A percentile compares a stretch with the other conserved stretches of the same genome.
Conservation (phyloP, 768 basidiomycete species). For the Lentinula raphanica region DNA sequence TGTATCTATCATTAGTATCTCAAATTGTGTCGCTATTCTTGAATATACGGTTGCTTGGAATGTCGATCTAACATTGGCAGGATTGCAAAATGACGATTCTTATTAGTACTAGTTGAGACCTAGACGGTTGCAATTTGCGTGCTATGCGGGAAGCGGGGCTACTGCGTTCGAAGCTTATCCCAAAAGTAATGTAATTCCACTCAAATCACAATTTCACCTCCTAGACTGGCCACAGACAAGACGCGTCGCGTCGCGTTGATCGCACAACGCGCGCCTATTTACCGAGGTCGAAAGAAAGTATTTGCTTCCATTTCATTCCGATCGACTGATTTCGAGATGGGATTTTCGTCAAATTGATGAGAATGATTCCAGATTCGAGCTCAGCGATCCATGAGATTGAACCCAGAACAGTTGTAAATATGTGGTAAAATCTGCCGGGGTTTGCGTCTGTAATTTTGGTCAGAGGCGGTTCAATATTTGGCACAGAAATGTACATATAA, state of each 20-base stretch:
- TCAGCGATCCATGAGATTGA: background rate
- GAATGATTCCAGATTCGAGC: background rate
- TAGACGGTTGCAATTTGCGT: too few species aligned
- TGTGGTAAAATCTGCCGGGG: background rate
- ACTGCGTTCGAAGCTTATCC: too few species aligned
- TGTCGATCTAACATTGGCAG: too few species aligned
- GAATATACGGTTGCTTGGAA: too few species aligned
- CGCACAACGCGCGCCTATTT: background rate
- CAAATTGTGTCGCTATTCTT: too few species aligned
- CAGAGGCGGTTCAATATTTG: background rate
- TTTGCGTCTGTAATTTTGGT: background rate
- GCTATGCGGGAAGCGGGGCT: too few species aligned
- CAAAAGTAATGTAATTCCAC: too few species aligned
- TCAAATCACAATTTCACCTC: too few species aligned
- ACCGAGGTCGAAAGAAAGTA: background rate
- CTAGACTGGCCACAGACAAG: too few species aligned
- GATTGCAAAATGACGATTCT: too few species aligned
- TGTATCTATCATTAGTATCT: background rate
- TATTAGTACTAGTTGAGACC: too few species aligned
- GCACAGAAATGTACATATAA: background rate
- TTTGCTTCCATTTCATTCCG: background rate
- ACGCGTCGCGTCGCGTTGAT: conserved; percentile 2
- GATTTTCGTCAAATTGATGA: background rate
- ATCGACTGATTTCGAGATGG: background rate
- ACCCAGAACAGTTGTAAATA: background rate